Conservation (phyloP, 306 rosid genomes). For the Elaeagnus macrophylla region DNA sequence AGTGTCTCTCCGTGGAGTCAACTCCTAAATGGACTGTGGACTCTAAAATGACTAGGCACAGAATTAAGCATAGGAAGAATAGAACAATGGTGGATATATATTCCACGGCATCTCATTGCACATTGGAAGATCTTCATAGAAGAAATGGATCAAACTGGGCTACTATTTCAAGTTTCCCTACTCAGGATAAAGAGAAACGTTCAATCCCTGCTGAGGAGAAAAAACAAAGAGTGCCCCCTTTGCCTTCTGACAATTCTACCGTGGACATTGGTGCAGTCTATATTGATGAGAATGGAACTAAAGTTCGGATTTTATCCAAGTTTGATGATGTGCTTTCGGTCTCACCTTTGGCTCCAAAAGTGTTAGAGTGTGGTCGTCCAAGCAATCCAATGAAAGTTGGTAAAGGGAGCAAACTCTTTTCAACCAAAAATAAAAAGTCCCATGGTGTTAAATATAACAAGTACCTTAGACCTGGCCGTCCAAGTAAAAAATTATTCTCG, state of each 20-base stretch:
- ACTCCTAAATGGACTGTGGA: constrained; percentile 35
- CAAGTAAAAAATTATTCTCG: constrained; percentile 23
- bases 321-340: constrained; percentile 21
- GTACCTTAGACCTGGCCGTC: constrained; percentile 29
- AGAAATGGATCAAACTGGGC: constrained; percentile 56
- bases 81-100: constrained; percentile 51
- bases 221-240: constrained; percentile 21
- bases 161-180: constrained; percentile 26
- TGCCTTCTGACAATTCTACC: constrained; percentile 14
- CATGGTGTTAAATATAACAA: constrained; percentile 27
- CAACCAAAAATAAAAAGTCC: constrained; percentile 35
- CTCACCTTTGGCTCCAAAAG: constrained; percentile 19
- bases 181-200: constrained; percentile 24
- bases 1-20: constrained; percentile 49
- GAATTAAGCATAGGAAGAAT: constrained; percentile 46
- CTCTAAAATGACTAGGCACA: constrained; percentile 32
- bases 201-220: constrained; percentile 26
- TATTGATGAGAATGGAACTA: constrained; percentile 45
- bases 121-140: constrained; percentile 50
- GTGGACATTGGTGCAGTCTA: constrained; percentile 40
- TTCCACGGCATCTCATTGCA: constrained; percentile 36
- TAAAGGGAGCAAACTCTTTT: constrained; percentile 30
- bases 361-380: constrained; percentile 27
- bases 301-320: constrained; percentile 45
- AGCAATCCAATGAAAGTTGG: constrained; percentile 28